Conservation (phyloP, 495 filamentous ascomycete species). For the Acidiella bohemica region DNA sequence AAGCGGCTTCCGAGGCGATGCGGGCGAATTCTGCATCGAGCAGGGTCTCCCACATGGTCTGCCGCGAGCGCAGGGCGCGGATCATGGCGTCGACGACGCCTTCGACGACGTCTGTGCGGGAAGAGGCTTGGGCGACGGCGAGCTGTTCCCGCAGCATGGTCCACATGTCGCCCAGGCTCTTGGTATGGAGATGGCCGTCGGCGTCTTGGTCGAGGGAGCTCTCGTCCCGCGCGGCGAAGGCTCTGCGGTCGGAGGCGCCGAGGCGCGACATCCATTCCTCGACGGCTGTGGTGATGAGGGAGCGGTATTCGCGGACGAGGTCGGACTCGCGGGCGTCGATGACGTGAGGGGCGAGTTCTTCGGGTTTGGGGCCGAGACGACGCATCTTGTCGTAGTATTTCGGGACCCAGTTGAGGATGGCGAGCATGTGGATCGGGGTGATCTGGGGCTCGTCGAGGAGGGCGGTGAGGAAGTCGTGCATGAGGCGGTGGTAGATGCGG, state of each 20-base stretch:
- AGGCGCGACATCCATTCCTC: slow-evolving; percentile 97
- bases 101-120: slow-evolving; percentile 74
- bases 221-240: slow-evolving; percentile 61
- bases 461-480: slow-evolving; percentile 81
- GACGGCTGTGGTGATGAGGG: slow-evolving; percentile 84
- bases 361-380: slow-evolving; percentile 58
- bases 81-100: slow-evolving; percentile 93
- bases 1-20: slow-evolving; percentile 26
- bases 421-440: slow-evolving; percentile 63
- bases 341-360: slow-evolving; percentile 61
- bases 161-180: slow-evolving; percentile 87
- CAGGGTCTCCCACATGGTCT: slow-evolving; percentile 71
- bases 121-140: slow-evolving; percentile 61
- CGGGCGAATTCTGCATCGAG: slow-evolving; percentile 73
- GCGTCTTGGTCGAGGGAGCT: slow-evolving; percentile 74
- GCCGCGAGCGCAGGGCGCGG: slow-evolving; percentile 63
- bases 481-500: slow-evolving; percentile 77
- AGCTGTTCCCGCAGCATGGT: slow-evolving; percentile 91
- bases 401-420: slow-evolving; percentile 87
- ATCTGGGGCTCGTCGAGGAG: slow-evolving; percentile 71
- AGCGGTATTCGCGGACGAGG: slow-evolving; percentile 81
- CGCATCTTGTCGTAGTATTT: slow-evolving; percentile 94
- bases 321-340: slow-evolving; percentile 80
- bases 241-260: slow-evolving; percentile 59
- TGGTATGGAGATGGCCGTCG: slow-evolving; percentile 76